These are phyloP conservation scores for Magnaporthiopsis rhizophila DNA, from an alignment of 2,329 filamentous ascomycete species.

Conservation along the genomic window DNA sequence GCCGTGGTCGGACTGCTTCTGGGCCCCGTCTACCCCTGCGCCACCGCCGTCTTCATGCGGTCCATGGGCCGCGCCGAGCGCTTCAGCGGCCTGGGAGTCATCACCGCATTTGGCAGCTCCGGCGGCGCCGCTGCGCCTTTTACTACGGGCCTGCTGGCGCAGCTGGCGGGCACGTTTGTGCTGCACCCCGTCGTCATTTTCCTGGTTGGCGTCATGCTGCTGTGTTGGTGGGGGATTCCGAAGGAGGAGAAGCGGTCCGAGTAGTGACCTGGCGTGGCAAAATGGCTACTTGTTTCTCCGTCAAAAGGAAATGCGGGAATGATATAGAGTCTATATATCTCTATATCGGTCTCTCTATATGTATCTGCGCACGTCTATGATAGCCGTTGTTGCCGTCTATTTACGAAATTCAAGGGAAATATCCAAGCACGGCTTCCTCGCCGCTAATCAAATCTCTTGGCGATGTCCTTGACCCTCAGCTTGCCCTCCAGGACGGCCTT, in stretches of 20 bases:
- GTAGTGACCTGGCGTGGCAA: conserved; percentile 20
- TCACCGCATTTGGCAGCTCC: conserved; percentile 60
- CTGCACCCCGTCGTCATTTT: conserved; percentile 60
- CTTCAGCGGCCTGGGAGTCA: conserved; percentile 57
- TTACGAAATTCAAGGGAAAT: neutral
- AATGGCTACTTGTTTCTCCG: neutral
- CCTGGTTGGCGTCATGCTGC: conserved; percentile 56
- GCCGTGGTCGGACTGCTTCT: conserved; percentile 66
- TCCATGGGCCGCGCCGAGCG: conserved; percentile 51
- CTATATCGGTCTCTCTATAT: neutral
- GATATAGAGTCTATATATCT: neutral
- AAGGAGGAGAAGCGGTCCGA: conserved; percentile 50
- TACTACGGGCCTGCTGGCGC: conserved; percentile 54
- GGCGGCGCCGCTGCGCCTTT: conserved; percentile 63
- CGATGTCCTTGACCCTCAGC: conserved; percentile 12
- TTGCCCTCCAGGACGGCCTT: conserved; percentile 15
- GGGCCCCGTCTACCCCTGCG: conserved; percentile 73
- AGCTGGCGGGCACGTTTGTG: conserved; percentile 55
- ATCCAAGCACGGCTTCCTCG: neutral
- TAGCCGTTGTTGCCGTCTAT: too few relatives aligned
- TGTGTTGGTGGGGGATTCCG: conserved; percentile 57
- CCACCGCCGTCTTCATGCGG: conserved; percentile 54
- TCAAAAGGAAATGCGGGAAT: neutral
- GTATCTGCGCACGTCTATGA: neutral
- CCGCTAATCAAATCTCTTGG: conserved; percentile 7